Base-by-base conservation (phyloP, 352 stramenopile genomes). In the Phytophthora melonis region DNA sequence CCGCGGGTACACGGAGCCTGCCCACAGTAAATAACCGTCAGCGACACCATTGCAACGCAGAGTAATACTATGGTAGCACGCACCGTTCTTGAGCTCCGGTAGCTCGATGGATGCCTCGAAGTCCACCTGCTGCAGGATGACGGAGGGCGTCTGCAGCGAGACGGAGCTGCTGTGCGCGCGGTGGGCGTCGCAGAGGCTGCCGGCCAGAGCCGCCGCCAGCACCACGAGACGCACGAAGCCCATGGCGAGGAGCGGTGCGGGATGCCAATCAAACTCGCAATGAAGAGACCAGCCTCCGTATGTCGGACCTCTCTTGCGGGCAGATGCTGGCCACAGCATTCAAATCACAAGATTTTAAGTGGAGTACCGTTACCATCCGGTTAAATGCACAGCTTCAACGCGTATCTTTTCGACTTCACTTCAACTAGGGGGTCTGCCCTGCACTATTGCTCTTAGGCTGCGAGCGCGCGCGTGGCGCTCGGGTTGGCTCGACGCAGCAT, bases 31-130 rank as follows among this genome's bases (percentile, higher is more conserved):
- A 55, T 55, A 16, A 21, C 39, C 39, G 3, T 50, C 5, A 50
- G 1, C 13, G 4, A 45, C 4, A 14, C 11, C 39, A 45, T 8
- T 25, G 18, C 16, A 50, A 4, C 14, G 0, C 14, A n/a, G 10
- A 47, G 14, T n/a, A 47, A 47, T 47, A 7, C 11, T 25, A 25
- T 14, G 9, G 10, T 34, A 34, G 6, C 8, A 79, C 66, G 43
- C 25, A 92, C 88, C 88, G 67, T 95, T 95, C 74, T 92, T 92
- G 57, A 94, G 81, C 66, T 88, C 80, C 3, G 78, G 79, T 13
- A 95, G 70, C 60, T 89, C 63, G 56, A 95, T 92, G 27, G 81
- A 87, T 43, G 78, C 86, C 10, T 83, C 68, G 39, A 95, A 95
- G 32, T 81, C 65, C 60, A 95, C 87, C 54, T 92, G 78, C 54